Conservation (phyloP, 805 yeast species). For the Nakazawaea wyomingensis region DNA sequence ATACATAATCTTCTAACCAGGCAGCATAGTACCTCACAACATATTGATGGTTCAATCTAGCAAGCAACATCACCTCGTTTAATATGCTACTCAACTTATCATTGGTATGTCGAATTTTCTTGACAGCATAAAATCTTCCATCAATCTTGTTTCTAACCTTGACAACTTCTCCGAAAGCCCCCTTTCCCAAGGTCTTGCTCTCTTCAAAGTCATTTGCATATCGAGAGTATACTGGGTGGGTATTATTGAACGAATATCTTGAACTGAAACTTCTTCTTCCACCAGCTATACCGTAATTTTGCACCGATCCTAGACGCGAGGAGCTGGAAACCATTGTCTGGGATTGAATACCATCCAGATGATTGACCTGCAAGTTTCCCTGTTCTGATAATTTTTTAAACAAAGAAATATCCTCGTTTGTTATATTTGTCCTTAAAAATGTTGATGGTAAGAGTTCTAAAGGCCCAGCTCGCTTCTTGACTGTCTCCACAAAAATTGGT, state of each 20-base stretch:
- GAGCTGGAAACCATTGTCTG: conserved; percentile 12
- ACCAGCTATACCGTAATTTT: conserved; percentile 21
- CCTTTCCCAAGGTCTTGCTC: conserved; percentile 83
- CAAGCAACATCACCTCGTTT: conserved; percentile 87
- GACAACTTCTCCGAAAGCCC: conserved; percentile 98
- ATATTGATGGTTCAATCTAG: conserved; percentile 89
- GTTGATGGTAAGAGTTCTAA: conserved; percentile 79
- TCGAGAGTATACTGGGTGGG: conserved; percentile 44
- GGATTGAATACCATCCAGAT: background rate
- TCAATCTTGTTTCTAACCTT: conserved; percentile 90
- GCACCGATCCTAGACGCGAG: conserved; percentile 14
- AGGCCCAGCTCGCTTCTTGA: conserved; percentile 74
- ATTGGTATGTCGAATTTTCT: conserved; percentile 80
- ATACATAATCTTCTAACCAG: conserved; percentile 69
- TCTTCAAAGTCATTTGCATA: conserved; percentile 95
- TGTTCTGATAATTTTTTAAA: background rate
- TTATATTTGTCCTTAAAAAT: conserved; percentile 71
- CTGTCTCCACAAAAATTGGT: conserved; percentile 57
- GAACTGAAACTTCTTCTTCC: conserved; percentile 36
- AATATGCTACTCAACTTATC: conserved; percentile 75
- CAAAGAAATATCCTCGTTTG: background rate
- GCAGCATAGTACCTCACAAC: conserved; percentile 96
- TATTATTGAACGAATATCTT: conserved; percentile 26
- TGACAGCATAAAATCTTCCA: conserved; percentile 92
- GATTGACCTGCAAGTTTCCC: background rate